Percentiles rank a stretch among this genome's conserved stretches.
These are phyloP conservation scores for Gypsophila paniculata DNA, from an alignment of 179 eudicot genomes.

Conservation along the genomic window DNA sequence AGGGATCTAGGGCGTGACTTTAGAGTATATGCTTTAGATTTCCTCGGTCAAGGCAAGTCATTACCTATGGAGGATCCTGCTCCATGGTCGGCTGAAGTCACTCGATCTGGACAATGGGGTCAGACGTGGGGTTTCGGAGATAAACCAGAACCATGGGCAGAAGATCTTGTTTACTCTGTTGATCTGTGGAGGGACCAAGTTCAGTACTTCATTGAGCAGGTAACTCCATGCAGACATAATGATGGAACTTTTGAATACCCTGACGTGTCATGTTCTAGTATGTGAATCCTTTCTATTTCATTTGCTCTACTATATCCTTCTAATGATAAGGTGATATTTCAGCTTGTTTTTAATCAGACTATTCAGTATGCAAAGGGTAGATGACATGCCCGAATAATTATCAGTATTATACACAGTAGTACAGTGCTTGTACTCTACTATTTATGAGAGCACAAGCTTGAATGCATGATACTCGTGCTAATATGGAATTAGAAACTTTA, in stretches of 20 bases:
- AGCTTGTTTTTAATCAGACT: background rate
- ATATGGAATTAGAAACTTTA: no score
- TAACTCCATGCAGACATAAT: slow-evolving; percentile 20
- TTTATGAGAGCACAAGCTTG: background rate
- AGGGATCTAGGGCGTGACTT: slow-evolving; percentile 84
- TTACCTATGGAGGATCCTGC: slow-evolving; percentile 88
- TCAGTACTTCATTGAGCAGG: slow-evolving; percentile 72
- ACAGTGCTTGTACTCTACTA: no score
- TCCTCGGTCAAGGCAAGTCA: slow-evolving; percentile 96
- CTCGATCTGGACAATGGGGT: slow-evolving; percentile 24
- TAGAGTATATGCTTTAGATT: slow-evolving; percentile 87
- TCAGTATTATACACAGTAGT: background rate
- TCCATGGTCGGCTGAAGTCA: slow-evolving; percentile 30
- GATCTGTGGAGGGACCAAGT: slow-evolving; percentile 96
- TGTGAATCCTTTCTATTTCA: slow-evolving; percentile 1
- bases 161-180: slow-evolving; percentile 79
- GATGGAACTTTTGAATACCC: slow-evolving; percentile 1
- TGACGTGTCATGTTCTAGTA: background rate
- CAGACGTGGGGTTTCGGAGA: slow-evolving; percentile 82
- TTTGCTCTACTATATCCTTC: background rate
- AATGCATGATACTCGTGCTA: background rate
- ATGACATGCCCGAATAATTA: background rate
- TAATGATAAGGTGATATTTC: background rate
- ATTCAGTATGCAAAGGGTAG: background rate
- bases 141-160: slow-evolving; percentile 81